A percentile compares a stretch with the other conserved stretches of the same genome.
Conservation (phyloP, 495 filamentous ascomycete genomes). For the Hypoxylon cercidicola region DNA sequence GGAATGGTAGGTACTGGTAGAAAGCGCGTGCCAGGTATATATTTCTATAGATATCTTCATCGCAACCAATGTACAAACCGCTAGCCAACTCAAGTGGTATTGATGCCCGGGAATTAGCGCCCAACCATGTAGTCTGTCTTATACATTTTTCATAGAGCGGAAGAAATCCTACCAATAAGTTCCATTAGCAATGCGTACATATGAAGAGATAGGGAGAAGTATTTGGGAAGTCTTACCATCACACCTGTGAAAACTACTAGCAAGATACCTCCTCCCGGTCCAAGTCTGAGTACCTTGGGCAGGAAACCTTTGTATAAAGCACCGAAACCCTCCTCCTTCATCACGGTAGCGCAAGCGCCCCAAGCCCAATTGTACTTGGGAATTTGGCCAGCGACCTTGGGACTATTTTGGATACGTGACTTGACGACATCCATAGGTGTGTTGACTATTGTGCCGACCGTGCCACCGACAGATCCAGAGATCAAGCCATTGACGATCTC, state of each 20-base stretch:
- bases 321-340: slow-evolving; percentile 90
- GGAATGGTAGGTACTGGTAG: background rate
- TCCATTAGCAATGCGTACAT: background rate
- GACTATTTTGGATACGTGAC: slow-evolving; percentile 92
- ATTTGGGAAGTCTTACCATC: slow-evolving; percentile 25
- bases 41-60: slow-evolving; percentile 27
- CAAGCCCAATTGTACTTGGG: slow-evolving; percentile 99
- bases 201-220: background rate
- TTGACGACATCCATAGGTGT: slow-evolving; percentile 99
- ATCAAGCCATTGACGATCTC: slow-evolving; percentile 89
- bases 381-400: slow-evolving; percentile 77
- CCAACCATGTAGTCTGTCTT: slow-evolving; percentile 5
- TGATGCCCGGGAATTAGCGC: slow-evolving; percentile 1
- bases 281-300: slow-evolving; percentile 91
- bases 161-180: slow-evolving; percentile 32
- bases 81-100: slow-evolving; percentile 5
- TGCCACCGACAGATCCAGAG: slow-evolving; percentile 87
- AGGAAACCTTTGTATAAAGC: slow-evolving; percentile 98
- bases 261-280: slow-evolving; percentile 74
- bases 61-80: slow-evolving; percentile 29
- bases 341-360: slow-evolving; percentile 82
- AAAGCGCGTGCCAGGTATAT: slow-evolving; percentile 20
- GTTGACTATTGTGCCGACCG: slow-evolving; percentile 91
- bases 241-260: slow-evolving; percentile 39
- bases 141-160: slow-evolving; percentile 34